These are phyloP conservation scores for Tuber borchii DNA, from an alignment of 495 filamentous ascomycete genomes.

Conservation along the genomic window DNA sequence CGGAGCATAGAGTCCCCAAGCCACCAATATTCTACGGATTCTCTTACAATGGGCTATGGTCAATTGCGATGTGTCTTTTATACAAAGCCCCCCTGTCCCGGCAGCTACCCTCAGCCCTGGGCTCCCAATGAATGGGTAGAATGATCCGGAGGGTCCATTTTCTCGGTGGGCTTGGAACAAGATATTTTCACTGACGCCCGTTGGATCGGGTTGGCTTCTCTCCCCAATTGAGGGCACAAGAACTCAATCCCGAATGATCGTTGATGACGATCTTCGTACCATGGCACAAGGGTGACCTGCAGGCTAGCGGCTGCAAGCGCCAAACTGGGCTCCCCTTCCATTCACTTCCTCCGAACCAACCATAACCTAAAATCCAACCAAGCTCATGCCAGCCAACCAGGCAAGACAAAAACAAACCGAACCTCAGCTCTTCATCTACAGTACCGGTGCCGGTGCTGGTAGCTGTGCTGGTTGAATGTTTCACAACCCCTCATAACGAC, in stretches of 20 bases:
- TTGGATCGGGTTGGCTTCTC: no score
- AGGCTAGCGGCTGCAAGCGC: conserved; percentile 11
- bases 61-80: no score
- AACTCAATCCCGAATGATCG: not conserved
- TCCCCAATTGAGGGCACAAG: no score
- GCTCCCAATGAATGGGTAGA: no score
- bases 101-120: no score
- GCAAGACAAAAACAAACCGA: not conserved
- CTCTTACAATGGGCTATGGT: no score
- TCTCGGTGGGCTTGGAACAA: no score
- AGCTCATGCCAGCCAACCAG: conserved; percentile 4
- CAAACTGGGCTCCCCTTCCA: conserved; percentile 8
- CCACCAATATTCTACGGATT: no score
- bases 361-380: conserved; percentile 6
- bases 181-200: no score
- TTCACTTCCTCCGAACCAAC: not conserved
- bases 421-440: not conserved
- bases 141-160: no score
- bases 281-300: not conserved
- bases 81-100: no score
- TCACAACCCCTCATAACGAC: not conserved
- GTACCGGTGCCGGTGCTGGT: not conserved
- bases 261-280: not conserved
- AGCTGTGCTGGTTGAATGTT: not conserved
- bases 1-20: no score